A percentile compares a stretch with the other conserved stretches of the same genome.
Evolutionary conservation across 805 yeast genomes (phyloP).

Genomic region (Pichia nanzhaoensis): DNA sequence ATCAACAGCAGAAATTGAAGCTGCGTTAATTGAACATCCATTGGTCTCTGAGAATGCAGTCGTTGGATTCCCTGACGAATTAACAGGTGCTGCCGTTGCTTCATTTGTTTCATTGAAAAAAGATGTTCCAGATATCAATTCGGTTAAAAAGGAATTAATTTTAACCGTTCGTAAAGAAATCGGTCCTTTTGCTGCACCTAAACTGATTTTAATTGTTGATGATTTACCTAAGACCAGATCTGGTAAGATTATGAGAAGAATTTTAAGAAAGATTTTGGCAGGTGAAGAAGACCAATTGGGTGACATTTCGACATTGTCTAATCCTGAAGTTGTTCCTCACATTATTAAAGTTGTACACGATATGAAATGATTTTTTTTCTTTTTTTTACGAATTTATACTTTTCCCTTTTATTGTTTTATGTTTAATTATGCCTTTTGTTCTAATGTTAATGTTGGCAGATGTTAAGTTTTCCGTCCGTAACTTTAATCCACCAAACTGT

Average conservation of each 20-base stretch:
- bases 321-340: constrained; percentile 66
- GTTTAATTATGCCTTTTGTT: not conserved
- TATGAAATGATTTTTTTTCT: not conserved
- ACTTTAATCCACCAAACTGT: too few relatives aligned
- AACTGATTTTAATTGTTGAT: constrained; percentile 60
- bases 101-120: constrained; percentile 72
- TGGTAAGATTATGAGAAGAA: constrained; percentile 84
- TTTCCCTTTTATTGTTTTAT: not conserved
- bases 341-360: constrained; percentile 39
- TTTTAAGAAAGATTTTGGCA: constrained; percentile 67
- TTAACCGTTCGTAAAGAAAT: constrained; percentile 70
- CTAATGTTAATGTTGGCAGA: too few relatives aligned
- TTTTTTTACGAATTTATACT: not conserved
- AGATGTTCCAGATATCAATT: constrained; percentile 39
- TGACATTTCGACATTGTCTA: constrained; percentile 69
- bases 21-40: constrained; percentile 67
- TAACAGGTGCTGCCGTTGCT: constrained; percentile 83
- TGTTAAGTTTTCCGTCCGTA: too few relatives aligned
- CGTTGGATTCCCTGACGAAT: constrained; percentile 74
- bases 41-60: constrained; percentile 76
- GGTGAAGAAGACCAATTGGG: constrained; percentile 78
- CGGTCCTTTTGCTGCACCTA: constrained; percentile 86
- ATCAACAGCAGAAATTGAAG: constrained; percentile 86
- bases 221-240: constrained; percentile 84
- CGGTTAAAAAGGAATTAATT: constrained; percentile 55